Base-by-base conservation (phyloP, 805 yeast genomes). In the Phaffomyces opuntiae region DNA sequence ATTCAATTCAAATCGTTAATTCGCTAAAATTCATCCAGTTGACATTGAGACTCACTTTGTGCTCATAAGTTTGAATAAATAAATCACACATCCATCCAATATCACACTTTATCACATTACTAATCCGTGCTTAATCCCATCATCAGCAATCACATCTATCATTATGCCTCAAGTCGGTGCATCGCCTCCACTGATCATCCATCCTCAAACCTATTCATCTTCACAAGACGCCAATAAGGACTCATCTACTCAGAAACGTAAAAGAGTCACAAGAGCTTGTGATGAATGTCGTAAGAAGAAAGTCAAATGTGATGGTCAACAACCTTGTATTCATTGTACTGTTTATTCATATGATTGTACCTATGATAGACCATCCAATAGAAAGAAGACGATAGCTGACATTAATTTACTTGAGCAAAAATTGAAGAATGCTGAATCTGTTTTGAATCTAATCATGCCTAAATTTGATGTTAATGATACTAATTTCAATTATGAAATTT, bases 271-370 rank as follows among this genome's bases (percentile, higher is more conserved):
- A 1, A 66, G 87, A 45, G 93, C 93, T 3, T 85, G 93, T 57
- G 85, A 80, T 54, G 80, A 76, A 51, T 84, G 93, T 61, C 72
- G 91, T 19, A 76, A 74, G 63, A 83, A 82, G 64, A 85, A 85
- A 59, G 87, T 83, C 51, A 81, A 82, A 59, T 85, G 95, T 63
- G 89, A 83, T 60, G 93, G 91, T 5, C 74, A 75, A 54, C 82
- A 76, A 54, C 93, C 91, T 1, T 85, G 95, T 61, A 75, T 78
- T 31, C 87, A 81, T 61, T 88, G 96, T 57, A 80, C 90, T 0
- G 93, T 84, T 1, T 85, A 84, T 62, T 77, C 84, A 16, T 81
- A 83, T 62, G 83, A 78, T 45, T 88, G 96, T 63, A 81, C 95
- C 0, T 88, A 88, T 61, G 87, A 85, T 56, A 89, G 86, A 45